Conservation (phyloP, 345 rosid genomes). For the Euphorbia lathyris region DNA sequence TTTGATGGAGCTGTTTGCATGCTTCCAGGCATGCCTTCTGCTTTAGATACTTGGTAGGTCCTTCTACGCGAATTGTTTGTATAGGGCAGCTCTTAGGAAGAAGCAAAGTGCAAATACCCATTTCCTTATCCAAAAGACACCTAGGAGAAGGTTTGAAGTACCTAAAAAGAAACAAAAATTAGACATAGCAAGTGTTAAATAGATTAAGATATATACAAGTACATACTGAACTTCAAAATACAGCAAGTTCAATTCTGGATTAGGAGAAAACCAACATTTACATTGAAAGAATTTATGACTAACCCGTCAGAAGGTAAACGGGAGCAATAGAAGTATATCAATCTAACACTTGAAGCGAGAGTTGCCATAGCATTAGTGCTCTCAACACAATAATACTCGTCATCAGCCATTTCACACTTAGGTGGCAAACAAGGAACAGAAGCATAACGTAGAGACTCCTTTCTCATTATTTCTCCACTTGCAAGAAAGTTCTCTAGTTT, state of each 20-base stretch:
- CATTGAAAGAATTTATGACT: constrained; percentile 24
- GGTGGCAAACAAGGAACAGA: constrained; percentile 54
- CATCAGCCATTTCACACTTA: constrained; percentile 27
- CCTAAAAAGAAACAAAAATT: constrained; percentile 31
- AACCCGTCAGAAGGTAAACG: constrained; percentile 88
- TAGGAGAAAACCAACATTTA: background rate
- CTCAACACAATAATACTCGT: constrained; percentile 43
- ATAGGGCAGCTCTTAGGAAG: constrained; percentile 78
- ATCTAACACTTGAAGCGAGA: constrained; percentile 54
- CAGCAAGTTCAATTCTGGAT: constrained; percentile 1
- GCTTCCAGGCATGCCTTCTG: constrained; percentile 81
- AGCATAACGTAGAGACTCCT: constrained; percentile 56
- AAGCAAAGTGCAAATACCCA: constrained; percentile 40
- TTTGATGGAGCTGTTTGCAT: constrained; percentile 61
- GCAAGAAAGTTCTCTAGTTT: constrained; percentile 54
- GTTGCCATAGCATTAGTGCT: constrained; percentile 63
- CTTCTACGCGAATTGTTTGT: constrained; percentile 37
- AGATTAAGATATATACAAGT: background rate
- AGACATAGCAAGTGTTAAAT: too few species aligned
- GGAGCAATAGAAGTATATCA: constrained; percentile 79
- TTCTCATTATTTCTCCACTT: constrained; percentile 73
- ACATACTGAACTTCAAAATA: background rate
- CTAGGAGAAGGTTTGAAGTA: constrained; percentile 77
- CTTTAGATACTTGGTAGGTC: constrained; percentile 39
- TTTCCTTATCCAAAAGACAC: constrained; percentile 46